Percentiles rank a stretch among this genome's conserved stretches.
Conservation (phyloP, 139 green algal species). For the Zygnema cylindricum region DNA sequence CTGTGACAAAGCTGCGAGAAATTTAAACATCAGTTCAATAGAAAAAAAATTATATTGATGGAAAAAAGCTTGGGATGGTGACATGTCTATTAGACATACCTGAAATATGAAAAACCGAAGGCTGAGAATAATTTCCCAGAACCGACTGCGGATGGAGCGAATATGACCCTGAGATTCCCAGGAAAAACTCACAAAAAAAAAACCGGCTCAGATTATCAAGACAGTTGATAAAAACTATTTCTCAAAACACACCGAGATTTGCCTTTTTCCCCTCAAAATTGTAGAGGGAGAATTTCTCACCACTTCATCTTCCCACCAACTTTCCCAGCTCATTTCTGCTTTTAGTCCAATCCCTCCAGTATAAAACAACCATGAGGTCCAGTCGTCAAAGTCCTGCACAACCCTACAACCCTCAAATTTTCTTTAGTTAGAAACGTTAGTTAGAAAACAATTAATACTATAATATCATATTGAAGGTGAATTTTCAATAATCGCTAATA, state of each 20-base stretch:
- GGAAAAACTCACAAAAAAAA: too few species aligned
- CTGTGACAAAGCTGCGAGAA: too few species aligned
- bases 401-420: too few species aligned
- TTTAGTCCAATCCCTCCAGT: constrained; percentile 52
- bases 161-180: constrained; percentile 45
- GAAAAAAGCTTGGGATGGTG: too few species aligned
- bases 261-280: neutral
- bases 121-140: constrained; percentile 42
- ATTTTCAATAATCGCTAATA: too few species aligned
- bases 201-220: constrained; percentile 1
- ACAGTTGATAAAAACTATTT: constrained; percentile 3
- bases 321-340: constrained; percentile 55
- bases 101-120: constrained; percentile 59
- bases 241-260: neutral
- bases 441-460: too few species aligned
- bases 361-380: constrained; percentile 40
- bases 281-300: too few species aligned
- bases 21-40: too few species aligned
- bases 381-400: constrained; percentile 61
- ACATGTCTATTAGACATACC: too few species aligned
- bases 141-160: constrained; percentile 16
- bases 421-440: too few species aligned
- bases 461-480: too few species aligned
- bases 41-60: too few species aligned
- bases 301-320: constrained; percentile 59